Base-by-base conservation (phyloP, 805 yeast genomes). In the Candida cerambycidarum region DNA sequence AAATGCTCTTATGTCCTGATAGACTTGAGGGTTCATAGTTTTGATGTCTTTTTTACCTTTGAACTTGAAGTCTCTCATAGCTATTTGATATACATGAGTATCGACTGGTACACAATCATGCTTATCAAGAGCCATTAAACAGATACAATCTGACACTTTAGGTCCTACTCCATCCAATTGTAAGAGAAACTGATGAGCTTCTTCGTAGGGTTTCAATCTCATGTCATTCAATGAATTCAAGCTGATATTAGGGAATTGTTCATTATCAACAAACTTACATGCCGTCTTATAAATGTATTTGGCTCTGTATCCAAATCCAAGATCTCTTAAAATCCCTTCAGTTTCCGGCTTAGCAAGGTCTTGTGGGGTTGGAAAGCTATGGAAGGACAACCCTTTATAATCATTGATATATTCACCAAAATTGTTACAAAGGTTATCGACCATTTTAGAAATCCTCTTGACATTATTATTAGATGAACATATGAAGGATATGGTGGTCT, bases 381-480 rank as follows among this genome's bases (percentile, higher is more conserved):
- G 83, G 60, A 82, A 84, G 12, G 73, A 63, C 9, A 73, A 54
- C 1, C 81, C 85, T 21, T 79, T 78, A 48, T 72, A 67, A 2
- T 67, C 66, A 4, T 72, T 78, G 16, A 92, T 62, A 38, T 63
- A 70, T 5, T 50, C 65, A 5, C 98, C 98, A 58, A 78, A 90
- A 44, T 83, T 73, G 1, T 65, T 54, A 56, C 96, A 83, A 28
- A 93, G 65, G 35, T 75, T 75, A 49, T 87, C 88, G 60, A 97
- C 93, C 96, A 93, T 89, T 54, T 84, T 83, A 2, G 96, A 85
- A 35, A 93, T 93, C 28, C 99, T 73, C 56, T 92, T 89, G 41
- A 93, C 93, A 56, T 93, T 93, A 63, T 93, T 93, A 62, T 93
- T 93, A n/a, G 95, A 83, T 1, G 96, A 88, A 64, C 98, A 93